Base-by-base conservation (phyloP, 129 eudicot species). In the Lactuca sativa region DNA sequence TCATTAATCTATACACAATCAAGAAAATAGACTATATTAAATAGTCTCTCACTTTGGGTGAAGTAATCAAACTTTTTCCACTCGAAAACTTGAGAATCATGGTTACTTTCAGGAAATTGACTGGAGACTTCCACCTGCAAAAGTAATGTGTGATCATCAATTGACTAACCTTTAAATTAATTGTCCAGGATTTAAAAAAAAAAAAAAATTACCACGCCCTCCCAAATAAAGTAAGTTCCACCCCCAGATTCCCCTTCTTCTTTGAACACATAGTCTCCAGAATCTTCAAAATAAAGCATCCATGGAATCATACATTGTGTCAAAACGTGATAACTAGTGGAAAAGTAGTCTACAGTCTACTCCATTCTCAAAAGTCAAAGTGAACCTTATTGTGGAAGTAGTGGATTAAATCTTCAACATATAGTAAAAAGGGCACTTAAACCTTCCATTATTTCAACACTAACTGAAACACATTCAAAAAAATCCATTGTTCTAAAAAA, bases 221-320 rank as follows among this genome's bases (percentile, higher is more conserved):
- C 93, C 86, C 75, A 80, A 33, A 91, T 78, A 73, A 91, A 82
- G 78, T 86, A 91, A 53, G 84, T 79, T 38, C 89, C 95, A 70
- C 80, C 93, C 34, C 79, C 87, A 66, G 56, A 51, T 18, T 86
- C 84, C 69, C 96, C 91, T 75, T 84, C 88, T 75, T 84, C 88
- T 59, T 87, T 80, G 64, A 91, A 72, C 47, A 91, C 79, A 59
- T 74, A 71, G 0, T 88, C 88, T 70, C 95, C 97, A 10, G 53
- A 66, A 60, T 82, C 97, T 91, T 74, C 82, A 62, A 71, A 64
- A 72, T 4, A 36, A 37, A 56, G 34, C 9, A 79, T 34, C 66
- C 32, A 38, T 54, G 36, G 9, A 71, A 48, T 59, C 17, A 71
- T 15, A 60, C 68, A 71, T 34, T 17, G 53, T 13, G 34, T 71